A percentile compares a stretch with the other conserved stretches of the same genome.
These are phyloP conservation scores for Monosporozyma siamensis DNA, from an alignment of 805 yeast species.

Conservation along the genomic window DNA sequence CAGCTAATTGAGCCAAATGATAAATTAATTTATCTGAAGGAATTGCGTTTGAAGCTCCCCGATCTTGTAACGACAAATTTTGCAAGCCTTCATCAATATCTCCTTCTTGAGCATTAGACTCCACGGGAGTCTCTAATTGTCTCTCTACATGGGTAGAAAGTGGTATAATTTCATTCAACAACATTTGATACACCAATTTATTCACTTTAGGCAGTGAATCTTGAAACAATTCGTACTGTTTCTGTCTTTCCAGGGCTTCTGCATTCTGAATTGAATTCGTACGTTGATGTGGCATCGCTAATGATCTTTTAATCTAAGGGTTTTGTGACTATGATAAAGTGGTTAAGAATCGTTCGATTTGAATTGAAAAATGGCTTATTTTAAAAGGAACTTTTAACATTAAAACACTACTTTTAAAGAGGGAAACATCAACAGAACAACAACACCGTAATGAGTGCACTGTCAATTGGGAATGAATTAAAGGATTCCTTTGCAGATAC, in stretches of 20 bases:
- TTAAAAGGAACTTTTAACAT: no score
- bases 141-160: slow-evolving; percentile 54
- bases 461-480: slow-evolving; percentile 57
- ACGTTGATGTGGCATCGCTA: neutral
- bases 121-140: slow-evolving; percentile 22
- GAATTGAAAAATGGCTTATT: no score
- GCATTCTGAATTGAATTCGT: neutral
- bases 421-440: neutral
- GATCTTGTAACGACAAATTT: neutral
- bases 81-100: no score
- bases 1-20: slow-evolving; percentile 21
- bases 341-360: neutral
- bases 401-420: no score
- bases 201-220: slow-evolving; percentile 39
- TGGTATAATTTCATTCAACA: slow-evolving; percentile 72
- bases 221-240: slow-evolving; percentile 13
- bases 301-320: no score
- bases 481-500: slow-evolving; percentile 76
- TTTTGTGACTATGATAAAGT: neutral
- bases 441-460: slow-evolving; percentile 14
- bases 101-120: no score
- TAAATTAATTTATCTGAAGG: slow-evolving; percentile 25
- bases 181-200: slow-evolving; percentile 46
- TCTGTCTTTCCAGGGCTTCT: neutral
- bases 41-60: neutral